Percentiles rank a stretch among this genome's conserved stretches.
phyloP scores from a whole-genome alignment of 192 early-diverging fungal genomes.

The Coemansia sp. region DNA sequence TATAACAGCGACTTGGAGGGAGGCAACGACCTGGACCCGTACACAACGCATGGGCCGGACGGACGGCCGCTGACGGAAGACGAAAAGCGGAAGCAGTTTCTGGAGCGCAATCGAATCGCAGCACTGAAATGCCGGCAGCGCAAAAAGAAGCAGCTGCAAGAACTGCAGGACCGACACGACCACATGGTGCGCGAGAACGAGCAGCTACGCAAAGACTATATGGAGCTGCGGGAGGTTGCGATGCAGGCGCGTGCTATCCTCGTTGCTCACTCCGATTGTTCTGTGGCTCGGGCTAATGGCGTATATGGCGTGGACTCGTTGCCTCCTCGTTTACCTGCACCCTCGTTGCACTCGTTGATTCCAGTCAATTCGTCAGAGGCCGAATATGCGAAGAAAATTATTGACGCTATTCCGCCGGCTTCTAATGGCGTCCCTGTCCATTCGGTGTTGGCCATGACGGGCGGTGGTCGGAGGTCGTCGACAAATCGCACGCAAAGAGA shows the following conservation, averaged over 20 bases:
- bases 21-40: not conserved
- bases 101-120: constrained; percentile 88
- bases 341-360: constrained; percentile 28
- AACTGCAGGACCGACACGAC: constrained; percentile 67
- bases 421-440: constrained; percentile 37
- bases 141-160: constrained; percentile 88
- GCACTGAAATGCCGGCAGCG: constrained; percentile 92
- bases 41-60: not conserved
- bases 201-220: constrained; percentile 28
- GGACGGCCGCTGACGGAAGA: constrained; percentile 32
- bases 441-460: not conserved
- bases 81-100: constrained; percentile 82
- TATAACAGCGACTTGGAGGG: not conserved
- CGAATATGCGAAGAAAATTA: constrained; percentile 40
- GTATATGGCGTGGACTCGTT: constrained; percentile 58
- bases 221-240: constrained; percentile 69
- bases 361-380: constrained; percentile 14
- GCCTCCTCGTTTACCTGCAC: constrained; percentile 18
- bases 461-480: not conserved
- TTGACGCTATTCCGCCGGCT: constrained; percentile 41
- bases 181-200: constrained; percentile 49
- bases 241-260: constrained; percentile 77
- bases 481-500: not conserved
- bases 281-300: constrained; percentile 69
- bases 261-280: constrained; percentile 78